These are phyloP conservation scores for Onygenales sp. DNA, from an alignment of 2,329 filamentous ascomycete species.

Conservation along the genomic window DNA sequence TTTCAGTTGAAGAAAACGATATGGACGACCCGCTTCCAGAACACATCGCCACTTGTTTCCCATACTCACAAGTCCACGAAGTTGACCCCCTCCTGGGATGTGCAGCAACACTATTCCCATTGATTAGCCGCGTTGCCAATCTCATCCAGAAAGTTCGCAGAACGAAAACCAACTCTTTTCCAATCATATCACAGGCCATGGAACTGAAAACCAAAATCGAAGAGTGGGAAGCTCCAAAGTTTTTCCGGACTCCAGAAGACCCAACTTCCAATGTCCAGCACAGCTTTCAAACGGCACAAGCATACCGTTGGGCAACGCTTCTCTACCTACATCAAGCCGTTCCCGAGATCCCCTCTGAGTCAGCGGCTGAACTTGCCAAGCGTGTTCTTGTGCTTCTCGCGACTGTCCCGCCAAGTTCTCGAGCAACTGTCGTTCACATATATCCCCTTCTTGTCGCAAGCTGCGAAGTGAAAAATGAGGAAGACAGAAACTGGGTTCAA, in stretches of 20 bases:
- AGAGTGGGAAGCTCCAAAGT: constrained; percentile 50
- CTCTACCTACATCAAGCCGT: constrained; percentile 60
- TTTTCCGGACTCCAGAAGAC: constrained; percentile 55
- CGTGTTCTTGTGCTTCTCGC: constrained; percentile 53
- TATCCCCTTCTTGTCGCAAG: constrained; percentile 60
- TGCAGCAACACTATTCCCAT: constrained; percentile 56
- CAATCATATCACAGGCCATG: constrained; percentile 53
- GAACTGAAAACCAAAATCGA: constrained; percentile 53
- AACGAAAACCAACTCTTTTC: constrained; percentile 46
- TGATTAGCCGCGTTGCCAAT: constrained; percentile 57
- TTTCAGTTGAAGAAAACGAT: constrained; percentile 51
- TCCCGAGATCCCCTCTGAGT: constrained; percentile 54
- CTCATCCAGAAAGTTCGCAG: constrained; percentile 55
- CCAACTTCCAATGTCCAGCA: constrained; percentile 53
- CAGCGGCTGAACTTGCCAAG: constrained; percentile 50
- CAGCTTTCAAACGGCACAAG: constrained; percentile 56
- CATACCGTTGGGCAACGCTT: constrained; percentile 58
- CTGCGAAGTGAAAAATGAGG: constrained; percentile 50
- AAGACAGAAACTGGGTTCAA: constrained; percentile 56
- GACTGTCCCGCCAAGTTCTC: constrained; percentile 52
- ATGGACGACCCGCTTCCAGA: constrained; percentile 32
- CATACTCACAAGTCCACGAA: constrained; percentile 40
- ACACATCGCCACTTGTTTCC: constrained; percentile 21
- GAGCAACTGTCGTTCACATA: constrained; percentile 59
- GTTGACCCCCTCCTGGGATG: constrained; percentile 66